Conservation (phyloP, 257 asterid genomes). For the Nicotiana knightiana region DNA sequence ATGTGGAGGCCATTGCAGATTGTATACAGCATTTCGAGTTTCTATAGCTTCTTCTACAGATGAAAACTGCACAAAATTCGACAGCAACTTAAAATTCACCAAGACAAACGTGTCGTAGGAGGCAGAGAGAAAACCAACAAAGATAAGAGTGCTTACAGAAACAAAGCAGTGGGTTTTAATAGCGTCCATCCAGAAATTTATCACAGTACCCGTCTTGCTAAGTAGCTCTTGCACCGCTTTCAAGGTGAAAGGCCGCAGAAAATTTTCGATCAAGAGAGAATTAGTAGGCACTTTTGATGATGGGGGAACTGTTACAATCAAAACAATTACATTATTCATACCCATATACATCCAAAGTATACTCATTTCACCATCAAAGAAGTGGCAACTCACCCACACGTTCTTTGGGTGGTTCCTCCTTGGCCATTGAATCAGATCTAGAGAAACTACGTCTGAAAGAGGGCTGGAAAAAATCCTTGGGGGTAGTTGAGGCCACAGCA, state of each 20-base stretch:
- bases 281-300: slow-evolving; percentile 41
- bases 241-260: slow-evolving; percentile 53
- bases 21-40: slow-evolving; percentile 83
- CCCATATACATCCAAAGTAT: background rate
- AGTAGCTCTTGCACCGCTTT: too few species aligned
- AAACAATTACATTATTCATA: slow-evolving; percentile 23
- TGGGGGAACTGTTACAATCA: slow-evolving; percentile 25
- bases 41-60: slow-evolving; percentile 8
- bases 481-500: slow-evolving; percentile 28
- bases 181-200: too few species aligned
- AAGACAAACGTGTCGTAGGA: background rate
- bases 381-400: slow-evolving; percentile 51
- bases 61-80: background rate
- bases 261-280: slow-evolving; percentile 73
- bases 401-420: slow-evolving; percentile 59
- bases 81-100: background rate
- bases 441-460: background rate
- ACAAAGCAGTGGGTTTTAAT: too few species aligned
- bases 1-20: slow-evolving; percentile 85
- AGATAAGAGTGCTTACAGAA: slow-evolving; percentile 35
- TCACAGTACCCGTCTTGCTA: too few species aligned
- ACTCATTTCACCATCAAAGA: background rate
- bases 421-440: background rate
- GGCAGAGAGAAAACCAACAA: slow-evolving; percentile 29
- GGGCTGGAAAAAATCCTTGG: slow-evolving; percentile 40